A percentile compares a stretch with the other conserved stretches of the same genome.
Conservation (phyloP, 2,329 filamentous ascomycete genomes). For the Oidium heveae region DNA sequence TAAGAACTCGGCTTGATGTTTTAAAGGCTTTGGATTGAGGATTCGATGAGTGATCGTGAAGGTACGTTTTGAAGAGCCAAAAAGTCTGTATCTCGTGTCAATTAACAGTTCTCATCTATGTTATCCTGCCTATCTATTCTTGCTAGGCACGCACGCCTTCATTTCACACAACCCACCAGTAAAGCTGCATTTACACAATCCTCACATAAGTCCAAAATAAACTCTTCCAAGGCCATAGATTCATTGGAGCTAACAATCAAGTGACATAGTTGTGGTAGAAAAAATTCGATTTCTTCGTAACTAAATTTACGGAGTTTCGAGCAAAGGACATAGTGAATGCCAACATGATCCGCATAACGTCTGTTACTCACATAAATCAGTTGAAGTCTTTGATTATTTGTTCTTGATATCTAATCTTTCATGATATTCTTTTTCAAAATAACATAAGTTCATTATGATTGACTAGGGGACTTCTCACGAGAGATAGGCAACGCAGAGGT, state of each 20-base stretch:
- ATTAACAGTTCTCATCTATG: background rate
- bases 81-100: slow-evolving; percentile 34
- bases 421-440: background rate
- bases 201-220: slow-evolving; percentile 63
- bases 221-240: slow-evolving; percentile 76
- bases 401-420: background rate
- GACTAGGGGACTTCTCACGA: slow-evolving; percentile 27
- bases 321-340: slow-evolving; percentile 73
- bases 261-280: slow-evolving; percentile 68
- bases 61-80: slow-evolving; percentile 74
- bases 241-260: slow-evolving; percentile 76
- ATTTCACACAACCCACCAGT: slow-evolving; percentile 30
- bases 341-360: slow-evolving; percentile 71
- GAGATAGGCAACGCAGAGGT: slow-evolving; percentile 69
- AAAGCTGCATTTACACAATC: slow-evolving; percentile 68
- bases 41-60: slow-evolving; percentile 51
- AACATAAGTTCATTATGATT: background rate
- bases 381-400: background rate
- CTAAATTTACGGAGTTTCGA: slow-evolving; percentile 72
- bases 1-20: slow-evolving; percentile 63
- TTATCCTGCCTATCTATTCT: background rate
- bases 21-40: slow-evolving; percentile 57
- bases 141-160: background rate
- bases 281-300: slow-evolving; percentile 84
- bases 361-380: slow-evolving; percentile 18